phyloP scores from a whole-genome alignment of 208 protist species.

The Trypanosoma platydactyli region DNA sequence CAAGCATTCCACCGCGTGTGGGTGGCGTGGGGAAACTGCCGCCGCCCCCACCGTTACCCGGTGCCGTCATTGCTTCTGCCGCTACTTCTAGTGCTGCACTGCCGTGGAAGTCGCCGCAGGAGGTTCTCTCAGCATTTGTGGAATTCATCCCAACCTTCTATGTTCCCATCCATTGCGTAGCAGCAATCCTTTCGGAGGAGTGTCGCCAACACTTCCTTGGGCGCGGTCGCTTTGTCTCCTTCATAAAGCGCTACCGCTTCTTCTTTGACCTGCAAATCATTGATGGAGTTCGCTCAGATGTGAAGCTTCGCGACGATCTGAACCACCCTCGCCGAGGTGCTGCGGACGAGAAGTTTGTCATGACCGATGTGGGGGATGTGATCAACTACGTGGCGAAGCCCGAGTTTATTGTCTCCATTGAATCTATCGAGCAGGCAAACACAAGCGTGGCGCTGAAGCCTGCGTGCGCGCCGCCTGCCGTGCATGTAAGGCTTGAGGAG shows the following conservation, averaged over 20 bases:
- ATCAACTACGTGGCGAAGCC: constrained; percentile 74
- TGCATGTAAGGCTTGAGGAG: constrained; percentile 80
- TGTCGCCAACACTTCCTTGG: constrained; percentile 53
- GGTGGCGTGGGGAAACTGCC: constrained; percentile 21
- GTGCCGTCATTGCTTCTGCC: constrained; percentile 10
- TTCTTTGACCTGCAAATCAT: constrained; percentile 65
- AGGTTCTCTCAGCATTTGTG: constrained; percentile 65
- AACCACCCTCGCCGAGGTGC: constrained; percentile 68
- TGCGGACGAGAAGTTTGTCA: constrained; percentile 84
- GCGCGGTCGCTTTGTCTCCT: constrained; percentile 50
- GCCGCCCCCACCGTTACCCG: constrained; percentile 32
- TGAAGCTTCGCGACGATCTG: constrained; percentile 69
- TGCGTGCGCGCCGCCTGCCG: constrained; percentile 55
- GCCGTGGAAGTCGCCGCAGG: constrained; percentile 61
- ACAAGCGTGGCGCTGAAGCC: constrained; percentile 54
- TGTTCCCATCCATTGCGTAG: constrained; percentile 66
- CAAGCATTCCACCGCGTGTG: constrained; percentile 3
- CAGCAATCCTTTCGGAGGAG: constrained; percentile 73
- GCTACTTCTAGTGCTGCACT: constrained; percentile 12
- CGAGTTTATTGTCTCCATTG: constrained; percentile 63
- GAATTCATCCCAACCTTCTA: constrained; percentile 84
- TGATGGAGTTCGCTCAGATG: constrained; percentile 40
- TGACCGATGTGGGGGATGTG: constrained; percentile 77
- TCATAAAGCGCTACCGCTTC: constrained; percentile 70
- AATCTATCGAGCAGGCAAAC: constrained; percentile 58